Percentiles rank a stretch among this genome's conserved stretches.
phyloP scores from a whole-genome alignment of 2,329 filamentous ascomycete species.

The Colletotrichum truncatum region DNA sequence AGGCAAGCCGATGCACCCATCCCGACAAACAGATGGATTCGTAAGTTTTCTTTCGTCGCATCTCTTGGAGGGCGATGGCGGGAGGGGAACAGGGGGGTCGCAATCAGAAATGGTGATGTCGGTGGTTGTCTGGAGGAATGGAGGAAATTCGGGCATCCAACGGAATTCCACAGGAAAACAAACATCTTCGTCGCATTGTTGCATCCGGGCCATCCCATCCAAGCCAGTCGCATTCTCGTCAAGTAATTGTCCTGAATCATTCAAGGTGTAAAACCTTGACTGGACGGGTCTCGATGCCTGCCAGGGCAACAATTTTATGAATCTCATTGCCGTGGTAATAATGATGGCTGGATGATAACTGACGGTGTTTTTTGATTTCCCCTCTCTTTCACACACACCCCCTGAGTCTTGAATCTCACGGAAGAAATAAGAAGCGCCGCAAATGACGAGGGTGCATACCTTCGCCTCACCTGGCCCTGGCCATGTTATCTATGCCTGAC shows the following conservation, averaged over 20 bases:
- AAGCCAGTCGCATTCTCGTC: constrained; percentile 19
- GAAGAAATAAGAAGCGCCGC: constrained; percentile 15
- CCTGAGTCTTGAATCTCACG: not conserved
- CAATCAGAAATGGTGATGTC: constrained; percentile 3
- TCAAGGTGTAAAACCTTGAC: not conserved
- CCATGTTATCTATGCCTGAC: constrained; percentile 3
- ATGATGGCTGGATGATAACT: constrained; percentile 11
- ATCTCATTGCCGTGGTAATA: constrained; percentile 6
- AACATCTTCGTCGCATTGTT: constrained; percentile 17
- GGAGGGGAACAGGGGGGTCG: not conserved
- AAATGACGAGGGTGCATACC: constrained; percentile 23
- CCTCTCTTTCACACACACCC: no score
- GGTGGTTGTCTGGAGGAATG: constrained; percentile 25
- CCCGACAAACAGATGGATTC: not conserved
- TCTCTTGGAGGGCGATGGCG: constrained; percentile 1
- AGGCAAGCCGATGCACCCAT: not conserved
- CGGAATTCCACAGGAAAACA: constrained; percentile 12
- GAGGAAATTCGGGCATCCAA: constrained; percentile 23
- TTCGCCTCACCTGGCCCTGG: constrained; percentile 14
- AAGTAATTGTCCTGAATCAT: constrained; percentile 24
- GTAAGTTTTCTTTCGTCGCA: constrained; percentile 13
- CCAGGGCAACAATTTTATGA: not conserved
- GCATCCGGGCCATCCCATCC: constrained; percentile 25
- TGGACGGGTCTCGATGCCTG: not conserved
- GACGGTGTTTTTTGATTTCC: no score